Evolutionary conservation across 495 filamentous ascomycete genomes (phyloP).

Genomic region (Xylaria cubensis): DNA sequence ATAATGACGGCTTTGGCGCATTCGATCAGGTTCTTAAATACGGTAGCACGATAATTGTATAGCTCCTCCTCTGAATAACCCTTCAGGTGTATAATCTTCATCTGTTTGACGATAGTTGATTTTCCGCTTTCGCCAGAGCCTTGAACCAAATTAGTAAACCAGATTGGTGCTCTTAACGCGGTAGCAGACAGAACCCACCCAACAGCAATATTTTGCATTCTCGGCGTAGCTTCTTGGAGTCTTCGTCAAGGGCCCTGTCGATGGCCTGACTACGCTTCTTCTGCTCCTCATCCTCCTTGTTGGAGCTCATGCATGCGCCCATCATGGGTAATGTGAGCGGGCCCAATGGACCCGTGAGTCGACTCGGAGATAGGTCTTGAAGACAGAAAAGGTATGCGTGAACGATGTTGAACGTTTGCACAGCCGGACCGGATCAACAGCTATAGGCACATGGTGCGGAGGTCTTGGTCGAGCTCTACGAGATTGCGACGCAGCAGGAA

Average conservation of each 20-base stretch:
- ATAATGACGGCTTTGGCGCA: constrained; percentile 91
- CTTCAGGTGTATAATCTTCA: constrained; percentile 99
- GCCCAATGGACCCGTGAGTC: constrained; percentile 16
- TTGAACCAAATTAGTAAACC: constrained; percentile 46
- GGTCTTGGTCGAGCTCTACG: background rate
- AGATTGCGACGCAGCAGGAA: constrained; percentile 3
- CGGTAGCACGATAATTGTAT: constrained; percentile 88
- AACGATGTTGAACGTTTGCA: background rate
- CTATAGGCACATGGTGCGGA: constrained; percentile 20
- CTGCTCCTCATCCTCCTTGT: constrained; percentile 82
- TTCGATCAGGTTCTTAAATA: constrained; percentile 97
- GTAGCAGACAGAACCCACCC: constrained; percentile 61
- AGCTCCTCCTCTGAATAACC: constrained; percentile 93
- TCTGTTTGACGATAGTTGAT: constrained; percentile 99
- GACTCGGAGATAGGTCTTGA: background rate
- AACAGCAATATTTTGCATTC: constrained; percentile 99
- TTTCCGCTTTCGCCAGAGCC: constrained; percentile 98
- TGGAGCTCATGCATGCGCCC: constrained; percentile 89
- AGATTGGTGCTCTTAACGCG: background rate
- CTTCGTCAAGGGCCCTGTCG: constrained; percentile 90
- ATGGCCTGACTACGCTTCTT: constrained; percentile 94
- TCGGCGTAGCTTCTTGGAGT: constrained; percentile 83
- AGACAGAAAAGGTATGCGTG: background rate
- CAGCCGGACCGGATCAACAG: background rate
- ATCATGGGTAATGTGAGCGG: constrained; percentile 58